These are phyloP conservation scores for Hymenoscyphus infarciens DNA, from an alignment of 2,329 filamentous ascomycete species.

Conservation along the genomic window DNA sequence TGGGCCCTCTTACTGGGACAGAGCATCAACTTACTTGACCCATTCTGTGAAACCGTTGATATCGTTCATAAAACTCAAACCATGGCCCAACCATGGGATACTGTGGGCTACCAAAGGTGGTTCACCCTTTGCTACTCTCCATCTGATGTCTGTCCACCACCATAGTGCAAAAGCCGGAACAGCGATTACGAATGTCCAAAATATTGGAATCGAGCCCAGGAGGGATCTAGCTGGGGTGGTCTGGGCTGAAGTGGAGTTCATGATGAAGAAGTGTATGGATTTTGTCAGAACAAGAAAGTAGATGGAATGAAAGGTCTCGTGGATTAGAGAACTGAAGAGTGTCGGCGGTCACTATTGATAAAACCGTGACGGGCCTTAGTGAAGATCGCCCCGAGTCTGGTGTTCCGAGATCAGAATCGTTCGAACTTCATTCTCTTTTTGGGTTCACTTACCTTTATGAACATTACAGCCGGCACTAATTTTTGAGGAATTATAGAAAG, in stretches of 20 bases:
- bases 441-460: neutral
- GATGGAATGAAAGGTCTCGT: neutral
- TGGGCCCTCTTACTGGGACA: too few relatives aligned
- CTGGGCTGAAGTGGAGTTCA: constrained; percentile 1
- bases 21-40: constrained; percentile 14
- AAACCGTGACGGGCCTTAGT: neutral
- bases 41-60: constrained; percentile 19
- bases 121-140: constrained; percentile 14
- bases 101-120: constrained; percentile 18
- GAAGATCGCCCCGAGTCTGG: neutral
- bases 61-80: constrained; percentile 20
- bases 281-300: too few relatives aligned
- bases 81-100: constrained; percentile 21
- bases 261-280: neutral
- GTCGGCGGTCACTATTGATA: neutral
- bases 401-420: neutral
- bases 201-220: neutral
- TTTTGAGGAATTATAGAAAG: neutral
- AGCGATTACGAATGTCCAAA: constrained; percentile 5
- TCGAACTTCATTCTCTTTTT: neutral
- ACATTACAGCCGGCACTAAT: neutral
- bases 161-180: constrained; percentile 11
- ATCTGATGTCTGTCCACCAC: constrained; percentile 15
- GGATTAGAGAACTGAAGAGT: neutral
- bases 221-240: neutral